A percentile compares a stretch with the other conserved stretches of the same genome.
Conservation (phyloP, 768 basidiomycete genomes). For the Lactarius quietus region DNA sequence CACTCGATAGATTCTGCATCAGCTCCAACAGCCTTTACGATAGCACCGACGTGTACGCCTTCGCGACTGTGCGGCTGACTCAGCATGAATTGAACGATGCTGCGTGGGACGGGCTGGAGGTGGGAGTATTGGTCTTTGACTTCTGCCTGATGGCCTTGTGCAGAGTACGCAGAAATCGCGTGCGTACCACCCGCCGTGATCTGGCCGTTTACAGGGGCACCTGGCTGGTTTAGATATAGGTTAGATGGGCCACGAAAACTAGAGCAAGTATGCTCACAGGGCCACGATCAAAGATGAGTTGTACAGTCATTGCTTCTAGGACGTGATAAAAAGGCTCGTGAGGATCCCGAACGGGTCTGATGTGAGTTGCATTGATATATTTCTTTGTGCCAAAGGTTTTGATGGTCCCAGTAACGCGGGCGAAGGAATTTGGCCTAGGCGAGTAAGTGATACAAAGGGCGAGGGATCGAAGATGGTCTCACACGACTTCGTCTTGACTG, state of each 20-base stretch:
- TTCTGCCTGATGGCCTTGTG: conserved; percentile 27
- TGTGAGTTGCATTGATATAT: conserved; percentile 75
- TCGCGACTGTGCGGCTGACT: conserved; percentile 46
- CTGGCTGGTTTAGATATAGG: conserved; percentile 25
- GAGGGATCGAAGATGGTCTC: conserved; percentile 23
- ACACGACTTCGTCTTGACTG: conserved; percentile 48
- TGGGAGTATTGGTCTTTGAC: conserved; percentile 37
- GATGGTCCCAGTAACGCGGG: conserved; percentile 76
- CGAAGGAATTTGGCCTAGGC: conserved; percentile 67
- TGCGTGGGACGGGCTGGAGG: conserved; percentile 55
- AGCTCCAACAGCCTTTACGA: conserved; percentile 61
- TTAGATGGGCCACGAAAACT: neutral
- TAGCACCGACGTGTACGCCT: conserved; percentile 70
- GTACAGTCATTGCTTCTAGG: conserved; percentile 69
- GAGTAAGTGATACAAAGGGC: neutral
- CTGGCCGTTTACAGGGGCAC: conserved; percentile 23
- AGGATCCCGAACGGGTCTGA: conserved; percentile 63
- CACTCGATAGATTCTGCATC: conserved; percentile 56
- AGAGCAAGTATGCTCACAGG: conserved; percentile 42
- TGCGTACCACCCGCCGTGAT: conserved; percentile 6
- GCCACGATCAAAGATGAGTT: conserved; percentile 62
- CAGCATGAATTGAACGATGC: conserved; percentile 64
- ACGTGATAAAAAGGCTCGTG: conserved; percentile 83
- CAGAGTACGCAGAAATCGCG: conserved; percentile 35
- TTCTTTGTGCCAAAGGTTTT: conserved; percentile 79